Evolutionary conservation across 805 yeast genomes (phyloP), one percentile per base, ranked within the genome.

Genomic region (Kazachstania viticola): DNA sequence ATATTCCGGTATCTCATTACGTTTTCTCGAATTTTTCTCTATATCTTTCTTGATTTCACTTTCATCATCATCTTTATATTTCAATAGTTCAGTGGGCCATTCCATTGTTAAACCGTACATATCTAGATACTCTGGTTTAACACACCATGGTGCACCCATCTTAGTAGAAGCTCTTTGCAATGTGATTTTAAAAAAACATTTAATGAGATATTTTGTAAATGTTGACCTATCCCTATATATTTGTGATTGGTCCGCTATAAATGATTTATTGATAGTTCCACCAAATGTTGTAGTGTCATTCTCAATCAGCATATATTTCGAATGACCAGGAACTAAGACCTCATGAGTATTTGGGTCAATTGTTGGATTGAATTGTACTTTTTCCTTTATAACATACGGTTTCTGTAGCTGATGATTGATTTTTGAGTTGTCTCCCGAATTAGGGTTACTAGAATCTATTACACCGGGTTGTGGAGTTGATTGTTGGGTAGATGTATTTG

Each of bases 131-230:
- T 77, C 75, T 17, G 72, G 74, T 49, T 78, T 80, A 12, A 91
- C 91, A 14, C 88, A 75, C 97, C 97, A 91, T 3, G 97, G 97
- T 3, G 96, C 88, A 3, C 97, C 96, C 27, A 77, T 65, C 65
- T 80, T 82, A 33, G 78, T 69, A 2, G 87, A 81, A 34, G 94
- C 72, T 6, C 79, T 66, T 51, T 83, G 68, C 45, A 61, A 21
- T 34, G 67, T 69, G 51, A 81, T 67, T 56, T 87, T 81, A 51
- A 87, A 67, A 51, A 91, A 77, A n/a, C 95, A 78, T 53, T 87
- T 80, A 23, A 91, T 79, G 33, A 80, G 69, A 73, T 87, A 79
- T 55, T 88, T 91, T 8, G 96, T 87, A 60, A 85, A 87, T 33
- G 79, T 68, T 38, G 79, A 78, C 38, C 96, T 67, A 49, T 88